phyloP scores from a whole-genome alignment of 768 basidiomycete species.

The Mrakia frigida region DNA sequence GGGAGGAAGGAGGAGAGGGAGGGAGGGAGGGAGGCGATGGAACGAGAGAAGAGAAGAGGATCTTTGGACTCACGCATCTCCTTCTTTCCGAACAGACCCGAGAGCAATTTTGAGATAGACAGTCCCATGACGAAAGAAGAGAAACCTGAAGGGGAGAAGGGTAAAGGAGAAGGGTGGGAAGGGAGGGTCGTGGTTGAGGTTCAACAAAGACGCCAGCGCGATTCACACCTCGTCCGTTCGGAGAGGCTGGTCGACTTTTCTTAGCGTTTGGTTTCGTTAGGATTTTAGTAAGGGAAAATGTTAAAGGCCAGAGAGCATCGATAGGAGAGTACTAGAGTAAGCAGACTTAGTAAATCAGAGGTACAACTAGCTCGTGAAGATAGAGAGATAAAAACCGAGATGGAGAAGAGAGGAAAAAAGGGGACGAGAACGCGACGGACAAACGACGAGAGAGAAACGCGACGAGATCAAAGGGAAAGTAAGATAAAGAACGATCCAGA shows the following conservation, averaged over 20 bases:
- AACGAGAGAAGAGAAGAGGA: constrained; percentile 23
- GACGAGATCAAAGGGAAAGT: not conserved
- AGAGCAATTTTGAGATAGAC: constrained; percentile 54
- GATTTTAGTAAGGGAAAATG: not conserved
- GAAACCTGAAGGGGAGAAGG: not conserved
- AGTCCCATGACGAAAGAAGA: constrained; percentile 46
- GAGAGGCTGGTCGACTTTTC: too few relatives aligned
- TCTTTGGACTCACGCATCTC: constrained; percentile 84
- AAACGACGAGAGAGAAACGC: too few relatives aligned
- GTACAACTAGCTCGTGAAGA: not conserved
- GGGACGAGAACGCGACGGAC: too few relatives aligned
- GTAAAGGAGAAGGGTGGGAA: not conserved
- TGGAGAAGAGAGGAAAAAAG: not conserved
- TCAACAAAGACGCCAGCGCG: not conserved
- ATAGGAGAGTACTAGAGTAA: not conserved
- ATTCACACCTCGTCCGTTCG: too few relatives aligned
- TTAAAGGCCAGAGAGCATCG: too few relatives aligned
- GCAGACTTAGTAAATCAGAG: not conserved
- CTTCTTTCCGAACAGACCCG: constrained; percentile 91
- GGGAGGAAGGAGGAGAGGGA: not conserved
- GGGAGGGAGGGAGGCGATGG: not conserved
- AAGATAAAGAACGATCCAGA: too few relatives aligned
- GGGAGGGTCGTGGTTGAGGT: not conserved
- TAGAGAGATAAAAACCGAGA: too few relatives aligned
- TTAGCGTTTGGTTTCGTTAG: not conserved